Percentiles rank a stretch among this genome's conserved stretches.
phyloP scores from a whole-genome alignment of 306 rosid species.

The Dalbergia cultrata region DNA sequence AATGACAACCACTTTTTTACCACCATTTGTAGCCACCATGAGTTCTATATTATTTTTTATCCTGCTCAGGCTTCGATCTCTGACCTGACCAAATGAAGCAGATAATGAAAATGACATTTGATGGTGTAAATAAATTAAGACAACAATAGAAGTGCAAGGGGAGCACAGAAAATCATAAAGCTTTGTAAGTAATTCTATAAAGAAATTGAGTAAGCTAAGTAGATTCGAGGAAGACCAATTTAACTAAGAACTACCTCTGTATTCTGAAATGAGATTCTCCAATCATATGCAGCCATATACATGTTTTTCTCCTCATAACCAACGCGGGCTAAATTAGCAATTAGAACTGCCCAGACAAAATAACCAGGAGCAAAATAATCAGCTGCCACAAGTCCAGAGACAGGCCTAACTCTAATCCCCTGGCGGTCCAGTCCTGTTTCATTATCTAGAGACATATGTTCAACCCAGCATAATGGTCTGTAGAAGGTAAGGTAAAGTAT shows the following conservation, averaged over 20 bases:
- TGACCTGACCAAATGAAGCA: conserved; percentile 64
- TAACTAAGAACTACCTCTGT: conserved; percentile 70
- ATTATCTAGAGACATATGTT: conserved; percentile 87
- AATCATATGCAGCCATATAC: conserved; percentile 93
- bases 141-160: background rate
- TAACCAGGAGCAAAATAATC: conserved; percentile 94
- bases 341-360: conserved; percentile 92
- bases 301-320: conserved; percentile 91
- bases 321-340: conserved; percentile 90
- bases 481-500: conserved; percentile 38
- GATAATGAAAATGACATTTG: conserved; percentile 22
- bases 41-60: conserved; percentile 81
- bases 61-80: conserved; percentile 81
- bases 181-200: conserved; percentile 26
- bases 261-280: conserved; percentile 88
- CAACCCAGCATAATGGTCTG: conserved; percentile 89
- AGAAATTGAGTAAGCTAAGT: background rate
- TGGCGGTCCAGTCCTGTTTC: conserved; percentile 82
- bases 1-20: conserved; percentile 82
- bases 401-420: conserved; percentile 86
- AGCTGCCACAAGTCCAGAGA: conserved; percentile 97
- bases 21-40: conserved; percentile 81
- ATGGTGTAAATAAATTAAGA: conserved; percentile 32
- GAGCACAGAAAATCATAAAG: conserved; percentile 14
- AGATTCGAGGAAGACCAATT: background rate